Evolutionary conservation across 225 moss, liverwort and hornwort genomes (phyloP).

Genomic region (Pseudisothecium myosuroides): DNA sequence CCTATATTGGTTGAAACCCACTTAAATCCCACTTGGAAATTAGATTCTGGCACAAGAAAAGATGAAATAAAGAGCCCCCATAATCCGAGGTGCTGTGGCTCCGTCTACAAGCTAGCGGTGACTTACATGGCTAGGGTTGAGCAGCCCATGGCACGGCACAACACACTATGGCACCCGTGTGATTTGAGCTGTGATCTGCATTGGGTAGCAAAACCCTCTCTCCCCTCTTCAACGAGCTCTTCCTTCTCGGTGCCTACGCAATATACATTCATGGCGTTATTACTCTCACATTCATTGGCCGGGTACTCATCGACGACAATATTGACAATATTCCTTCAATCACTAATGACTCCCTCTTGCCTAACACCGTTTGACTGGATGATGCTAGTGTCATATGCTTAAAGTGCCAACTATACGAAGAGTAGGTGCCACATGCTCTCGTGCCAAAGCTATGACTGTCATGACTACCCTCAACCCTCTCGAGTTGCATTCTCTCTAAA

Average conservation of each 20-base stretch:
- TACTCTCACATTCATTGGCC: not conserved
- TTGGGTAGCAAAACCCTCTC: constrained; percentile 10
- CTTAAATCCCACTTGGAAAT: not conserved
- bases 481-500: not conserved
- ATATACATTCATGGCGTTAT: constrained; percentile 7
- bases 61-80: not conserved
- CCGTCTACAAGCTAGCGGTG: not conserved
- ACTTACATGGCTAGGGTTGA: constrained; percentile 18
- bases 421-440: not conserved
- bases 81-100: not conserved
- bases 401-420: not conserved
- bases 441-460: not conserved
- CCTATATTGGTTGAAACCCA: not conserved
- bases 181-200: constrained; percentile 12
- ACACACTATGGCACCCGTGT: constrained; percentile 30
- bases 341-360: not conserved
- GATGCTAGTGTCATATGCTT: not conserved
- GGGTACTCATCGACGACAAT: not conserved
- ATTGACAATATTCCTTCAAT: not conserved
- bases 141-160: constrained; percentile 41
- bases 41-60: not conserved
- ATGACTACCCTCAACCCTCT: not conserved
- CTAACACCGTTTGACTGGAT: not conserved
- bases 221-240: constrained; percentile 26
- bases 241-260: constrained; percentile 42